These are phyloP conservation scores for Russula olivacea DNA, from an alignment of 768 basidiomycete genomes.

Conservation along the genomic window DNA sequence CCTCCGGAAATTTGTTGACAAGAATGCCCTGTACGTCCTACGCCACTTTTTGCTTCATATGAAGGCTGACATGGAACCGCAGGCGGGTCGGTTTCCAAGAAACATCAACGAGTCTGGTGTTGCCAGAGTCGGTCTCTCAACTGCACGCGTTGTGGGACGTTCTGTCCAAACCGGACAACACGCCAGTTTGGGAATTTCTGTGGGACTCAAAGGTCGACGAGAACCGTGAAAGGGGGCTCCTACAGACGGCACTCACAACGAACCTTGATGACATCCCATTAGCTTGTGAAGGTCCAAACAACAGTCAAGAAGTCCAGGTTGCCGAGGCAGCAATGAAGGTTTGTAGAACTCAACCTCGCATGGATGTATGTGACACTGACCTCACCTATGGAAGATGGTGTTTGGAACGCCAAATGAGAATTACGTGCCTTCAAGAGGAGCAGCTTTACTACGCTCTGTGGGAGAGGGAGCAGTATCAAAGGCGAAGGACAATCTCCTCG, in stretches of 20 bases:
- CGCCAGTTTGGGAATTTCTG: constrained; percentile 64
- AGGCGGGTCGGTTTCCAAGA: constrained; percentile 63
- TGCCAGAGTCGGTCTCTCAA: constrained; percentile 43
- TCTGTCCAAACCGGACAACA: constrained; percentile 37
- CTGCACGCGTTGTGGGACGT: constrained; percentile 47
- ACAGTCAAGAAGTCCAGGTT: constrained; percentile 40
- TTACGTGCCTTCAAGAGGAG: constrained; percentile 58
- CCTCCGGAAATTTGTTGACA: constrained; percentile 75
- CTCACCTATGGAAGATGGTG: constrained; percentile 50
- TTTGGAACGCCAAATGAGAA: constrained; percentile 65
- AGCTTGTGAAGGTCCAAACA: constrained; percentile 24
- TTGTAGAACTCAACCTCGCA: neutral
- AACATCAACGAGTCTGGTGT: constrained; percentile 31
- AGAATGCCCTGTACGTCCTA: constrained; percentile 73
- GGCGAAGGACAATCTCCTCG: constrained; percentile 56
- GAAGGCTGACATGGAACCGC: constrained; percentile 6
- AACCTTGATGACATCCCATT: constrained; percentile 38
- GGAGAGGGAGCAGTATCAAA: constrained; percentile 50
- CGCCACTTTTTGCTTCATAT: constrained; percentile 1
- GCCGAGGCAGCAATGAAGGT: constrained; percentile 75
- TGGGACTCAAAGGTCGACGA: constrained; percentile 71
- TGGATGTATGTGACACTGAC: neutral
- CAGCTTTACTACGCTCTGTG: constrained; percentile 48
- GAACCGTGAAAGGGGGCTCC: constrained; percentile 62
- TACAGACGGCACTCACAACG: constrained; percentile 50